Evolutionary conservation across 2,329 filamentous ascomycete species (phyloP).

Genomic region (Penicillium frequentans): DNA sequence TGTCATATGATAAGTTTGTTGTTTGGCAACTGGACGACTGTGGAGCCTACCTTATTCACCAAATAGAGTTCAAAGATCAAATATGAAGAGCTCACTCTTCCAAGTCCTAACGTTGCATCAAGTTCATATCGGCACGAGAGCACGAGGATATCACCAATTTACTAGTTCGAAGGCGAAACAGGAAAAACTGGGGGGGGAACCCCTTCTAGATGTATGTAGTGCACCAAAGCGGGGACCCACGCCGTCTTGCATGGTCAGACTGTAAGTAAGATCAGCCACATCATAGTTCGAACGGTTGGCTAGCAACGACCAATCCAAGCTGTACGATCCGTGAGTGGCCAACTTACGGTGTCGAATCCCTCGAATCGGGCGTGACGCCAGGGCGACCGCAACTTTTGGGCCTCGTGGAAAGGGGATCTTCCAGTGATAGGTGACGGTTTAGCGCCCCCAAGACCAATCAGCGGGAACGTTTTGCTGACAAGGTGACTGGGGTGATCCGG

Average conservation of each 20-base stretch:
- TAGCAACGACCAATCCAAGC: slow-evolving; percentile 11
- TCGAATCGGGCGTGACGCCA: slow-evolving; percentile 10
- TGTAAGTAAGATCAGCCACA: slow-evolving; percentile 14
- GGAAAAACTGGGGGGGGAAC: slow-evolving; percentile 1
- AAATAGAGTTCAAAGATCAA: not conserved
- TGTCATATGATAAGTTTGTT: not conserved
- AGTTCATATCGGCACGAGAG: not conserved
- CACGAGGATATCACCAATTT: not conserved
- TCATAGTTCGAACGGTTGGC: slow-evolving; percentile 4
- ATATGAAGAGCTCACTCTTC: not conserved
- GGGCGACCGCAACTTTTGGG: slow-evolving; percentile 1
- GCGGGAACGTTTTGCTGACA: not conserved
- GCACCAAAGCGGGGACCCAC: slow-evolving; percentile 11
- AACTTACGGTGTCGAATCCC: not conserved
- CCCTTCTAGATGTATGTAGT: slow-evolving; percentile 15
- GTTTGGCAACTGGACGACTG: not conserved
- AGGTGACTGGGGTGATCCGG: slow-evolving; percentile 21
- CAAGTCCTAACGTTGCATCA: not conserved
- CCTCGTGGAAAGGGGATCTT: not conserved
- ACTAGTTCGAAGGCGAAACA: not conserved
- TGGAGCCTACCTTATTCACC: not conserved
- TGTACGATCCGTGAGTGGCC: not conserved
- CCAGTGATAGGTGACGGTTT: slow-evolving; percentile 20
- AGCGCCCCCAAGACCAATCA: slow-evolving; percentile 21
- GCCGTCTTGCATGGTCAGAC: not conserved